Evolutionary conservation across 2,329 filamentous ascomycete species (phyloP).

Genomic region (Chaetomium sp.): DNA sequence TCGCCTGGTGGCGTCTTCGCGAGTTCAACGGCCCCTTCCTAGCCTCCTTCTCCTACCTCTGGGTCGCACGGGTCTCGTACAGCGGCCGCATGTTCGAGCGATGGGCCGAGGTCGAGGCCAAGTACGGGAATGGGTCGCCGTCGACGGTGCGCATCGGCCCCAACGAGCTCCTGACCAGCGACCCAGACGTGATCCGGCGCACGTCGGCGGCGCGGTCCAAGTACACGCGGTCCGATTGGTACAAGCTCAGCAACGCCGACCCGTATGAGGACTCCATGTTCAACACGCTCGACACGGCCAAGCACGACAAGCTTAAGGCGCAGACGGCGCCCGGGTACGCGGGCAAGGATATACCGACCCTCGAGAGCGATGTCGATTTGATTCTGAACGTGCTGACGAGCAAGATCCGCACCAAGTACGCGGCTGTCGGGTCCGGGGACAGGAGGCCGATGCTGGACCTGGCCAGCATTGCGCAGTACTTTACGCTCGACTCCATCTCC

Average conservation of each 20-base stretch:
- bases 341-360: slow-evolving; percentile 36
- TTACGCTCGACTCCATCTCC: slow-evolving; percentile 56
- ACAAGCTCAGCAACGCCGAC: slow-evolving; percentile 51
- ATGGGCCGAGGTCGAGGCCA: slow-evolving; percentile 32
- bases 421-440: background rate
- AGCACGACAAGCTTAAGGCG: slow-evolving; percentile 39
- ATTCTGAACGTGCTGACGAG: slow-evolving; percentile 28
- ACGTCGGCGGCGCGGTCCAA: slow-evolving; percentile 37
- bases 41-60: slow-evolving; percentile 41
- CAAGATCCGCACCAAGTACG: slow-evolving; percentile 32
- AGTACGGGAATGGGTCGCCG: slow-evolving; percentile 32
- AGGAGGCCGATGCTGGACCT: slow-evolving; percentile 46
- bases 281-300: slow-evolving; percentile 41
- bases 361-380: slow-evolving; percentile 36
- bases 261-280: slow-evolving; percentile 53
- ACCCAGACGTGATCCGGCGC: slow-evolving; percentile 39
- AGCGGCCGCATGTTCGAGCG: slow-evolving; percentile 36
- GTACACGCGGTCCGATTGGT: slow-evolving; percentile 44
- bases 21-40: slow-evolving; percentile 36
- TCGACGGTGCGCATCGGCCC: slow-evolving; percentile 43
- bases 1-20: slow-evolving; percentile 33
- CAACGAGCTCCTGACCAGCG: slow-evolving; percentile 42
- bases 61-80: slow-evolving; percentile 34
- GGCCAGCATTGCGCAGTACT: slow-evolving; percentile 48
- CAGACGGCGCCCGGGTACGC: slow-evolving; percentile 36